Conservation (phyloP, 179 eudicot species). For the Silene noctiflora region DNA sequence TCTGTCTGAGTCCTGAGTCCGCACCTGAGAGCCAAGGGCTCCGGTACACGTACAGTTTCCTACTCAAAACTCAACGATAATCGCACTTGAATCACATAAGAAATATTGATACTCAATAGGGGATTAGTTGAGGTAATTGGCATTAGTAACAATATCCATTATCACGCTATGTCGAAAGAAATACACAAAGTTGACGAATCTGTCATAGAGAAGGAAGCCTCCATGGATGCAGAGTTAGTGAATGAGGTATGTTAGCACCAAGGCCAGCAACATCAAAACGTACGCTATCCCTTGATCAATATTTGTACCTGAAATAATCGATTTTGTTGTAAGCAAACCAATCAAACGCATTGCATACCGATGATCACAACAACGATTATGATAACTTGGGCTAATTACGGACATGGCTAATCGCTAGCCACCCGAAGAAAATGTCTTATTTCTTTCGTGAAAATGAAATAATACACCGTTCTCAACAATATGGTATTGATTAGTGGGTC, state of each 20-base stretch:
- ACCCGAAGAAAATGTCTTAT: no score
- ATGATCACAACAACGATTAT: no score
- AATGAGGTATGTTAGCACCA: slow-evolving; percentile 43
- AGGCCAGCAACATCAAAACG: slow-evolving; percentile 33
- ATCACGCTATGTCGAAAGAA: slow-evolving; percentile 1
- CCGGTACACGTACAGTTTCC: no score
- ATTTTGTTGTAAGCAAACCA: neutral
- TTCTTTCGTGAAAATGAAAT: no score
- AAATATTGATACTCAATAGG: slow-evolving; percentile 23
- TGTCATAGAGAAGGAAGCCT: slow-evolving; percentile 8
- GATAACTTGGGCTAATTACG: neutral
- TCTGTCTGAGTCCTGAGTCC: no score
- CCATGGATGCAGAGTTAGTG: slow-evolving; percentile 28
- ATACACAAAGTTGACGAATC: slow-evolving; percentile 20
- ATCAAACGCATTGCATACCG: neutral
- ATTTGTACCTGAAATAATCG: slow-evolving; percentile 26
- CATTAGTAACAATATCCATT: slow-evolving; percentile 20
- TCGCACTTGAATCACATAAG: neutral
- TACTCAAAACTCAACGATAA: no score
- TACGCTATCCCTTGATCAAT: slow-evolving; percentile 43
- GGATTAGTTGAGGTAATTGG: no score
- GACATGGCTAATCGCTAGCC: no score
- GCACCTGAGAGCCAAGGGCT: no score
- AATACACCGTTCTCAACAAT: no score
- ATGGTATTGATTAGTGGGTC: no score